Evolutionary conservation across 78 protist genomes (phyloP).

Genomic region (Dictyostelium firmibasis): DNA sequence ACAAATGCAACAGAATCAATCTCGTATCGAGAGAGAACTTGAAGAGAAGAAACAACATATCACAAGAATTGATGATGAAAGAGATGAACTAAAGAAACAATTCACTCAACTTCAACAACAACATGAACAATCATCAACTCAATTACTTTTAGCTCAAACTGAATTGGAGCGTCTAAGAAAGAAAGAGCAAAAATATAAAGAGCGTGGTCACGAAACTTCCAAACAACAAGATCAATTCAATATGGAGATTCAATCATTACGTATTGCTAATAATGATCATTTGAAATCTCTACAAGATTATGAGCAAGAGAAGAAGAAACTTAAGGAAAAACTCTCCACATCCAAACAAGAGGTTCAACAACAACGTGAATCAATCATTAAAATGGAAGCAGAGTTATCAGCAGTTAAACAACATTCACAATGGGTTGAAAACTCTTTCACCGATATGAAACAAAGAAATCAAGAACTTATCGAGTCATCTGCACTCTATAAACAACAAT

Average conservation of each 20-base stretch:
- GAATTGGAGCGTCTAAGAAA: slow-evolving; percentile 1
- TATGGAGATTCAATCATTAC: slow-evolving; percentile 3
- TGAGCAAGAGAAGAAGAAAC: slow-evolving; percentile 28
- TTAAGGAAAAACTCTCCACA: background rate
- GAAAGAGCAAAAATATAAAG: background rate
- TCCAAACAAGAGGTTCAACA: slow-evolving; percentile 1
- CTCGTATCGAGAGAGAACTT: slow-evolving; percentile 33
- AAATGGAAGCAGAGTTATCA: slow-evolving; percentile 50
- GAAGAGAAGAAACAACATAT: slow-evolving; percentile 45
- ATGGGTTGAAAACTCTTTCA: slow-evolving; percentile 36
- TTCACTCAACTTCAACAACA: background rate
- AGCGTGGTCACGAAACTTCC: background rate
- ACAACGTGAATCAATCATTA: background rate
- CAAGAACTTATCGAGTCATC: slow-evolving; percentile 9
- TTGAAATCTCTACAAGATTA: background rate
- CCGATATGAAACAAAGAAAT: slow-evolving; percentile 36
- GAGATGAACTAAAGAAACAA: background rate
- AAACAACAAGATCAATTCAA: background rate
- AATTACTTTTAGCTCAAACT: background rate
- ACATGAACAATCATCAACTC: slow-evolving; percentile 5
- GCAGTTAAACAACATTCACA: background rate
- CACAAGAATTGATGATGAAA: slow-evolving; percentile 13
- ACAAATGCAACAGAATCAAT: slow-evolving; percentile 67
- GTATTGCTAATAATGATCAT: background rate
- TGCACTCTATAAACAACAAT: background rate